phyloP scores from a whole-genome alignment of 495 filamentous ascomycete genomes.

The Antarctomyces pellizariae region DNA sequence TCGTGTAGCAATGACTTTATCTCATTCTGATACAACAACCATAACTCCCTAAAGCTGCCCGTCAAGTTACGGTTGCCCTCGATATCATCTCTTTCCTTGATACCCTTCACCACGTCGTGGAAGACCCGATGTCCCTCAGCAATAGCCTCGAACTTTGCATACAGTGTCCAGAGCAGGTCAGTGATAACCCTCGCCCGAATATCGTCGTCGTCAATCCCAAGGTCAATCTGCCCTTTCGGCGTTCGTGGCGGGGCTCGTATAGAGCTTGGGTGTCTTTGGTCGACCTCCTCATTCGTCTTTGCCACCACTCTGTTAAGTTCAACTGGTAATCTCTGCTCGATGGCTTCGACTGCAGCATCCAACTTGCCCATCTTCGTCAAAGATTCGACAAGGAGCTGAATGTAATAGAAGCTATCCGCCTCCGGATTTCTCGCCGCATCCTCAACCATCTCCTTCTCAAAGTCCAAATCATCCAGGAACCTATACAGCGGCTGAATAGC shows the following conservation, averaged over 20 bases:
- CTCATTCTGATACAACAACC: constrained; percentile 56
- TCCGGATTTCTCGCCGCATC: constrained; percentile 81
- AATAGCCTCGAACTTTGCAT: constrained; percentile 91
- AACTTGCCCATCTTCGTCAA: constrained; percentile 71
- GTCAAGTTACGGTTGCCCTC: constrained; percentile 25
- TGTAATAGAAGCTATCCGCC: constrained; percentile 81
- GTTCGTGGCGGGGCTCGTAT: constrained; percentile 28
- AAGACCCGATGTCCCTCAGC: constrained; percentile 86
- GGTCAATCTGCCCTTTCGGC: constrained; percentile 35
- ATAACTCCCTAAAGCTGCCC: constrained; percentile 74
- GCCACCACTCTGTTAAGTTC: constrained; percentile 88
- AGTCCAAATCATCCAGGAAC: constrained; percentile 62
- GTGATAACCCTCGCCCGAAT: constrained; percentile 61
- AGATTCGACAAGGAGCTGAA: constrained; percentile 68
- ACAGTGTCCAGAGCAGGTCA: constrained; percentile 77
- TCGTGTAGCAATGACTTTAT: constrained; percentile 89
- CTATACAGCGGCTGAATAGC: constrained; percentile 36
- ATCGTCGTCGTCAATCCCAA: constrained; percentile 41
- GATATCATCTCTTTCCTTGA: constrained; percentile 53
- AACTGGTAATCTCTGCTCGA: constrained; percentile 82
- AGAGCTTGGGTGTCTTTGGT: constrained; percentile 64
- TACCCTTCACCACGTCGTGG: constrained; percentile 68
- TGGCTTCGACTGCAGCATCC: constrained; percentile 62
- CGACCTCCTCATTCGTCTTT: constrained; percentile 80
- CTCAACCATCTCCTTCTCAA: constrained; percentile 43